Evolutionary conservation across 2,329 filamentous ascomycete species (phyloP), one percentile per base, ranked within the genome.

Genomic region (Pseudocercospora vitis): DNA sequence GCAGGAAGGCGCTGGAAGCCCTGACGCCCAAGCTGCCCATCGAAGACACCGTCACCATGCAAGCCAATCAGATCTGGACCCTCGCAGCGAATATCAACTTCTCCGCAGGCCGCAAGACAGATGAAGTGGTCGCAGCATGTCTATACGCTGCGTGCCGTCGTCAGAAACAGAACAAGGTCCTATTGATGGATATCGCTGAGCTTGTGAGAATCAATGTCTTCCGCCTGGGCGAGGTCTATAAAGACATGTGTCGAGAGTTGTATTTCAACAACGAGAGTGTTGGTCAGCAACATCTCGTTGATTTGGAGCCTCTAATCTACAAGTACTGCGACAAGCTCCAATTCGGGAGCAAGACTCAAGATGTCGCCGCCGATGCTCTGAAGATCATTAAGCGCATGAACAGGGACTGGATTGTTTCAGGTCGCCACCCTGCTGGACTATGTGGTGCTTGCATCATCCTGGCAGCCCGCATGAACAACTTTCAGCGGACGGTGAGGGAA

Each of bases 391-490:
- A 88, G 70, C 86, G 94, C 57, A 97, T 99, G 94, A 91, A 89
- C 61, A 81, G 89, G 50, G 94, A 99, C 73, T 97, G 94, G 91
- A 97, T 99, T 83, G 87, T 91, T 42, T 90, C 91, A 69, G 94
- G 94, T 64, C 88, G 94, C 66, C 86, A 94, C 33, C 94, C 94
- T 12, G 92, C 92, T 5, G 94, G 94, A 61, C 86, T 97, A 50
- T 96, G 91, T 70, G 94, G 94, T 57, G 94, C 94, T 9, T 95
- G 91, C 62, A 81, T 99, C 44, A 88, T 99, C 57, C 86, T 99
- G 70, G 94, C 94, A 5, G 92, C 94, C 7, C 88, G 94, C 48
- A 97, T 97, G 87, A 95, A 96, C 80, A 97, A 97, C 72, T 99
- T 95, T 69, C 87, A 92, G 39, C 86, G 94, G 14, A 96, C 91